These are phyloP conservation scores for Acacia confusa DNA, from an alignment of 306 rosid species.

Conservation along the genomic window DNA sequence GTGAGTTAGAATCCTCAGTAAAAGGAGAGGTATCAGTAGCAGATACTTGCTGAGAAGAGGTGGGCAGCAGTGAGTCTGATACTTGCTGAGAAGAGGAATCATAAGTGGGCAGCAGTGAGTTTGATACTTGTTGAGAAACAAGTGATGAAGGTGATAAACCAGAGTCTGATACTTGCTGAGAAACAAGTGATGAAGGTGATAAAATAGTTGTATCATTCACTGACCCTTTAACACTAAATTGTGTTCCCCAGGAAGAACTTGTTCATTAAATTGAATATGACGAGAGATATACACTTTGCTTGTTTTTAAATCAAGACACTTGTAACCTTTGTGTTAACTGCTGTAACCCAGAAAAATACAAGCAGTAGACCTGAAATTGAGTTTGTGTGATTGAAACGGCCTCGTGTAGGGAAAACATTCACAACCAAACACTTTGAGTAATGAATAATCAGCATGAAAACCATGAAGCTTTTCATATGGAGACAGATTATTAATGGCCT, in stretches of 20 bases:
- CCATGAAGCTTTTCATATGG: background rate
- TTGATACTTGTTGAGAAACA: too few relatives aligned
- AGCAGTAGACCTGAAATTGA: background rate
- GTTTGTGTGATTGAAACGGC: background rate
- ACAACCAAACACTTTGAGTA: too few relatives aligned
- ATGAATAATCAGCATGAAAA: background rate
- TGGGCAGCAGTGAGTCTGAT: too few relatives aligned
- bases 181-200: fast-evolving
- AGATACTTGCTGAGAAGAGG: too few relatives aligned
- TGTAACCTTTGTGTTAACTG: background rate
- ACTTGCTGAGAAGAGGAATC: too few relatives aligned
- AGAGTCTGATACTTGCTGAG: too few relatives aligned
- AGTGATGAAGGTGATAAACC: too few relatives aligned
- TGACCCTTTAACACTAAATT: too few relatives aligned
- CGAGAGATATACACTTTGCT: background rate
- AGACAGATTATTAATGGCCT: background rate
- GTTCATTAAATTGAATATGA: background rate
- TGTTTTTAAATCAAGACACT: background rate
- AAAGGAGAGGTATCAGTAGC: too few relatives aligned
- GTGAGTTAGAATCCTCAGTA: too few relatives aligned
- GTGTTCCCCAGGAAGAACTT: background rate
- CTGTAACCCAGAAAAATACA: background rate
- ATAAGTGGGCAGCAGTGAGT: too few relatives aligned
- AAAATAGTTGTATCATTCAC: fast-evolving
- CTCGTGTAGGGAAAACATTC: background rate